Percentiles rank a stretch among this genome's conserved stretches.
Evolutionary conservation across 1,284 basidiomycete species (phyloP).

Genomic region (Caloboletus inedulis): DNA sequence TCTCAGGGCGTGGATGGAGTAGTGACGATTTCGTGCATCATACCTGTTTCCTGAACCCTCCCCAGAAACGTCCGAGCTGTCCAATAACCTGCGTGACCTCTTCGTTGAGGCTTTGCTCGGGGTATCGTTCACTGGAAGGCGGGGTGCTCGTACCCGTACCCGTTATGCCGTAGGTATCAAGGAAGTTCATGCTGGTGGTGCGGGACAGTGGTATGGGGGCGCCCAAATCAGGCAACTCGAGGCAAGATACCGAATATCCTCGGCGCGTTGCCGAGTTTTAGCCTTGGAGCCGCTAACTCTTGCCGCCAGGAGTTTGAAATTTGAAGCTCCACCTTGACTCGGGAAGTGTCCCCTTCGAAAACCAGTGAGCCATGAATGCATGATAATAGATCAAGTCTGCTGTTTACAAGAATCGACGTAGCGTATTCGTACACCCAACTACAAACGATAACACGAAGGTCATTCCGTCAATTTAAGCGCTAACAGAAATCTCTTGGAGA

Average conservation of each 20-base stretch:
- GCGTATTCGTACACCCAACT: conserved; percentile 20
- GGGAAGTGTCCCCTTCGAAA: too few relatives aligned
- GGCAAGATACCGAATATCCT: too few relatives aligned
- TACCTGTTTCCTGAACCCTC: conserved; percentile 84
- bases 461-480: conserved; percentile 14
- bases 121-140: conserved; percentile 36
- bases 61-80: conserved; percentile 83
- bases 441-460: neutral
- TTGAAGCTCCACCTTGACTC: too few relatives aligned
- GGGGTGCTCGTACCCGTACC: conserved; percentile 46
- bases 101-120: conserved; percentile 71
- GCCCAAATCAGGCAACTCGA: conserved; percentile 17
- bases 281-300: too few relatives aligned
- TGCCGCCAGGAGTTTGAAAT: too few relatives aligned
- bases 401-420: neutral
- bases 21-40: conserved; percentile 34
- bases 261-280: too few relatives aligned
- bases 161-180: conserved; percentile 61
- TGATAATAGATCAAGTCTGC: neutral
- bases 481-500: conserved; percentile 14
- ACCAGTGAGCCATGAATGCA: too few relatives aligned
- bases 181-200: conserved; percentile 59
- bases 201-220: neutral
- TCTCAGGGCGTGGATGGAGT: conserved; percentile 2
- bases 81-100: conserved; percentile 86